Base-by-base conservation (phyloP, 352 stramenopile genomes). In the Pythium phragmiticola region DNA sequence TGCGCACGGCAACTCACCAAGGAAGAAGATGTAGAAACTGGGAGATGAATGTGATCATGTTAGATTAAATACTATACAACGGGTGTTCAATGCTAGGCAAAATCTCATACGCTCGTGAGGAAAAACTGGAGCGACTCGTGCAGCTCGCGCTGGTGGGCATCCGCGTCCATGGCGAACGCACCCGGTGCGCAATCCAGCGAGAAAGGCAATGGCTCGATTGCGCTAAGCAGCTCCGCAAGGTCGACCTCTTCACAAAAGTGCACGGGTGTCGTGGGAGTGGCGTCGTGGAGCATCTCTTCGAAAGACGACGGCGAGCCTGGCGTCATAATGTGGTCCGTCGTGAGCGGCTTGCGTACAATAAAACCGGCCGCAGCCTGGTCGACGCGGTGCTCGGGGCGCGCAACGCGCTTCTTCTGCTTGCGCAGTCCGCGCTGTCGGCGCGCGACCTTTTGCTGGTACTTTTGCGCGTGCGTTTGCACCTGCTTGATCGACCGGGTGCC, bases 401-500 rank as follows among this genome's bases (percentile, higher is more conserved):
- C 72, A 19, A 89, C 84, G 62, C 87, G 88, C 76, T 90, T 91
- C 70, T 93, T 91, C 67, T 93, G 78, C 81, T 93, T 93, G 51
- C 84, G 84, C 23, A 93, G 70, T 0, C 84, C 84, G 46, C 84
- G 82, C 63, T 86, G 76, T n/a, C 82, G 84, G 23, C 84, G 84
- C 57, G 86, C 78, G 53, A 94, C 85, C 70, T 94, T 94, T 65
- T 92, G 80, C 59, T 89, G 82, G 71, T 94, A 94, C 71, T 94
- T 94, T 53, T 94, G 85, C 45, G 85, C 85, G 54, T 94, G 85
- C 5, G 85, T 91, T 70, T 91, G 85, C 56, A 92, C 80, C 56
- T 94, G 85, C 68, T 89, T 89, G 66, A 92, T 88, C 16, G 82
- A 89, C 28, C 83, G 80, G 63, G 85, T 92, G 57, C 82, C 80